Percentiles rank a stretch among this genome's conserved stretches.
Conservation (phyloP, 495 filamentous ascomycete species). For the Trypethelium eluteriae region DNA sequence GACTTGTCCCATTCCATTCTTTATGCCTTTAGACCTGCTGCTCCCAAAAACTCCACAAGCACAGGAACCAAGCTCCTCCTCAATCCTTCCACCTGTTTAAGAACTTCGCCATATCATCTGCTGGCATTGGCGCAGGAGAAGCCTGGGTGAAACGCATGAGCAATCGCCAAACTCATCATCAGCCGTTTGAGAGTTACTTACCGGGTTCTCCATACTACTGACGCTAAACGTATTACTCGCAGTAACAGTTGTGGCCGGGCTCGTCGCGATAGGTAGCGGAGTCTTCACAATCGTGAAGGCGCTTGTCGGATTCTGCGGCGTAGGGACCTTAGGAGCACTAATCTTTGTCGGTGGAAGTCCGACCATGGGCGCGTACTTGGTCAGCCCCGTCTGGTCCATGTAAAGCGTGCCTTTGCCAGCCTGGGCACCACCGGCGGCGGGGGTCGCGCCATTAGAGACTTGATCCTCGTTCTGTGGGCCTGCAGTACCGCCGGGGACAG, state of each 20-base stretch:
- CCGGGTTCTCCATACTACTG: conserved; percentile 55
- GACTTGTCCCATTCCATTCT: not conserved
- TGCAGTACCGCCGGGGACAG: conserved; percentile 38
- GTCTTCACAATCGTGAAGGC: conserved; percentile 51
- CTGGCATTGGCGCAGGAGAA: conserved; percentile 42
- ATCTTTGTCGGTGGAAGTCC: conserved; percentile 59
- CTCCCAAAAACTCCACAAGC: not conserved
- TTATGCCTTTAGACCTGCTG: not conserved
- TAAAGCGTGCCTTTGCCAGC: conserved; percentile 40
- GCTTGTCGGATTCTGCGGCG: conserved; percentile 56
- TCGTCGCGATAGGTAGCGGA: conserved; percentile 46
- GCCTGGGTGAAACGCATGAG: conserved; percentile 29
- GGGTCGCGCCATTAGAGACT: conserved; percentile 14
- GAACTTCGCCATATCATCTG: conserved; percentile 52
- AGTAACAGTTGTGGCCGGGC: conserved; percentile 53
- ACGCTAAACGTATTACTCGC: conserved; percentile 50
- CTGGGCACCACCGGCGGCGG: conserved; percentile 20
- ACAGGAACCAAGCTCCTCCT: not conserved
- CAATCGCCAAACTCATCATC: conserved; percentile 10
- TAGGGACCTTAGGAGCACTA: conserved; percentile 45
- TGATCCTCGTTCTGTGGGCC: conserved; percentile 34
- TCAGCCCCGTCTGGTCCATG: conserved; percentile 54
- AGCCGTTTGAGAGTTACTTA: conserved; percentile 37
- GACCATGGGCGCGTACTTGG: conserved; percentile 67
- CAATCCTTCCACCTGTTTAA: conserved; percentile 55